These are phyloP conservation scores for Paspalum vaginatum DNA, from an alignment of 176 grass and related monocot genomes.

Conservation along the genomic window DNA sequence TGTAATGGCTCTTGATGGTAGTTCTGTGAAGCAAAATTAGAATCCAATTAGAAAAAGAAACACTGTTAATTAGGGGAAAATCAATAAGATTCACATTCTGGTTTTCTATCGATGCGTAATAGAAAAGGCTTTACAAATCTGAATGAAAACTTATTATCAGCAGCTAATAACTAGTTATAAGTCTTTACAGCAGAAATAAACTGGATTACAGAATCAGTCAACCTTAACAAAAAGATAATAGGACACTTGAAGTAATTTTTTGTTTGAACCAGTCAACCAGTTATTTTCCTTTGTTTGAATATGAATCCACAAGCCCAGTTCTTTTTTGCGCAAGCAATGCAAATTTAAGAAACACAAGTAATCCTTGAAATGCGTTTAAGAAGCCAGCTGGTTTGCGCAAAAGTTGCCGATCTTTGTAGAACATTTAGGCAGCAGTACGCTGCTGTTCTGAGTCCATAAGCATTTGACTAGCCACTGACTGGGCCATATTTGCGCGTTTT, in stretches of 20 bases:
- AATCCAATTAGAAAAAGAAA: conserved; percentile 30
- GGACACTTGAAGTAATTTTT: not conserved
- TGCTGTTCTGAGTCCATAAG: not conserved
- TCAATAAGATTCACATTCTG: not conserved
- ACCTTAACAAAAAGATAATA: conserved; percentile 9
- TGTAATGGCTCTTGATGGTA: not conserved
- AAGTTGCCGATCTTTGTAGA: not conserved
- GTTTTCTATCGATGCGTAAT: conserved; percentile 13
- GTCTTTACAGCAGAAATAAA: conserved; percentile 23
- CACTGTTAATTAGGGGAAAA: conserved; percentile 20
- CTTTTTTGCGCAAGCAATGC: not conserved
- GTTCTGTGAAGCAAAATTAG: conserved; percentile 28
- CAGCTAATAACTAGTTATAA: not conserved
- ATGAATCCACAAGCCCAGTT: not conserved
- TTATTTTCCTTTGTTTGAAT: no score
- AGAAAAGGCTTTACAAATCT: conserved; percentile 6
- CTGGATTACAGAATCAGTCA: not conserved
- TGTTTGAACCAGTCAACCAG: no score
- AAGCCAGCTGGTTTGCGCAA: not conserved
- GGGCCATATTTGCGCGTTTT: not conserved
- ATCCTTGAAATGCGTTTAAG: not conserved
- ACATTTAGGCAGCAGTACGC: not conserved
- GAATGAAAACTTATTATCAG: not conserved
- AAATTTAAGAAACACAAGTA: not conserved
- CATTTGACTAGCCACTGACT: not conserved